Base-by-base conservation (phyloP, 2,329 filamentous ascomycete genomes). In the Didymella segeticola region DNA sequence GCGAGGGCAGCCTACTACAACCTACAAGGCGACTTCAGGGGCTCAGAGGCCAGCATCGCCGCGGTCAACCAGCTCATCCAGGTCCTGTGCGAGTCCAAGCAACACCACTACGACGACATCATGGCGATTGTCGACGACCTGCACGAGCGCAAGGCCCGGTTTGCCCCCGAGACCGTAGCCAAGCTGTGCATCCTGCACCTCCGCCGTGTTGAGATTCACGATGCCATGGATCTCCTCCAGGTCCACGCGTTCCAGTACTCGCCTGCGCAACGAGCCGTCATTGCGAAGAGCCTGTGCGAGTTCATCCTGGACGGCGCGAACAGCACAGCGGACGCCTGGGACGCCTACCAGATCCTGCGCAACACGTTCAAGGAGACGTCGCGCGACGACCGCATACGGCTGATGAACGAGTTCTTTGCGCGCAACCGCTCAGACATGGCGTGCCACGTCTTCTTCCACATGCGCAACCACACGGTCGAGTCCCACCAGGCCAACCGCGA, bases 401-500 rank as follows among this genome's bases (percentile, higher is more conserved):
- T 97, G 37, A 96, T 99, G 90, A 82, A 87, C 19, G 80, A 83
- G 19, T 97, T 98, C 76, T 96, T 96, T 69, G 77, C 82, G 7
- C 87, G 91, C 31, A 82, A 84, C 23, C 86, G 92, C 10, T 82
- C 90, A 11, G 93, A 98, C 67, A 92, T 97, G 83, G 93, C 90
- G 2, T 86, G 86, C 39, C 83, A 92, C 57, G 86, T 96, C 27
- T 97, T 99, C 74, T 90, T 90, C 12, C 91, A 97, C 71, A 98
- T 98, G 93, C 89, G 92, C n/a, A 83, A 89, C 43, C 88, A 92
- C 60, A 80, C 83, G 20, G 84, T 87, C 52, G 77, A 78, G 2
- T 76, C 79, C 1, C 83, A 85, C 19, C 85, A 89, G 1, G 91
- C 95, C 0, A 87, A 81, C 2, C 75, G 84, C 9, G 86, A 90